Conservation (phyloP, 805 yeast genomes). For the Teunomyces stri region DNA sequence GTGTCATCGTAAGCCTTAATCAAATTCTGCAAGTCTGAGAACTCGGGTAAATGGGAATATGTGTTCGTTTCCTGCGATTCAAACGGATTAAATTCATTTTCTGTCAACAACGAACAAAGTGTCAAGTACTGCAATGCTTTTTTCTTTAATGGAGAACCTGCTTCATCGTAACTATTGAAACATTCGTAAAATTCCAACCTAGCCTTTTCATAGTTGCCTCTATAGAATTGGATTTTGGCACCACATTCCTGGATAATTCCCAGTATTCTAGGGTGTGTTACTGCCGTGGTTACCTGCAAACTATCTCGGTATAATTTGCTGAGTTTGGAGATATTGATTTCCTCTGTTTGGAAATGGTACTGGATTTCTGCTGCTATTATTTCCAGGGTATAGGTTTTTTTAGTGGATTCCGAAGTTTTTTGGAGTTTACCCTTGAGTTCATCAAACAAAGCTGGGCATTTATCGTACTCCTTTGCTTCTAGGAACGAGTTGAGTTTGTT, state of each 20-base stretch:
- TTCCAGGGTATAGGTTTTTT: constrained; percentile 53
- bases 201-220: constrained; percentile 57
- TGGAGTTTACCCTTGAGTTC: constrained; percentile 38
- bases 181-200: constrained; percentile 59
- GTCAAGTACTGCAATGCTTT: constrained; percentile 60
- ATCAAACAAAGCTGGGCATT: constrained; percentile 34
- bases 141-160: constrained; percentile 47
- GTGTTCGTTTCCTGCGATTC: constrained; percentile 70
- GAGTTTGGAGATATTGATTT: constrained; percentile 34
- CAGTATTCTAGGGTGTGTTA: constrained; percentile 71
- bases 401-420: constrained; percentile 42
- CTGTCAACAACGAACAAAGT: constrained; percentile 59
- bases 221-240: constrained; percentile 63
- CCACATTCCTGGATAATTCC: constrained; percentile 79
- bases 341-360: constrained; percentile 38
- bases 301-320: constrained; percentile 48
- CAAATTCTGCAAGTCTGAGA: constrained; percentile 23
- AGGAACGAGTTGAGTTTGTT: constrained; percentile 40
- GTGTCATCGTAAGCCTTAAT: constrained; percentile 31
- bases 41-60: constrained; percentile 36
- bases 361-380: constrained; percentile 66
- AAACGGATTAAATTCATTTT: constrained; percentile 66
- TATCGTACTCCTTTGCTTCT: constrained; percentile 25
- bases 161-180: constrained; percentile 44
- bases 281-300: constrained; percentile 49